These are phyloP conservation scores for Porphyra umbilicalis DNA, from an alignment of 31 red algal species.

Conservation along the genomic window DNA sequence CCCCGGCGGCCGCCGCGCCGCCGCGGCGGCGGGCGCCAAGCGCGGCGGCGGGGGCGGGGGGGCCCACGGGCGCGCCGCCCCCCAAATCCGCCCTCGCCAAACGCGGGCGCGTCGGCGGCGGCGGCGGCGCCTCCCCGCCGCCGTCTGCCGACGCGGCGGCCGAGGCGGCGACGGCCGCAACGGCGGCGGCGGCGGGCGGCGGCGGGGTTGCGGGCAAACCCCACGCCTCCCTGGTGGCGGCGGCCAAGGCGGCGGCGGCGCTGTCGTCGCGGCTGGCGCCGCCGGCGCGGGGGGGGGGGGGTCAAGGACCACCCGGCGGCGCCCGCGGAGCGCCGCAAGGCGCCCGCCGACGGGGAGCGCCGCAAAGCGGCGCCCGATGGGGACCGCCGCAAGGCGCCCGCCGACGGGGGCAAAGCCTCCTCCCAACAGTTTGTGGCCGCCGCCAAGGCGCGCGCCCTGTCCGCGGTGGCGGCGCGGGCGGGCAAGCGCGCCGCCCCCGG, in stretches of 20 bases:
- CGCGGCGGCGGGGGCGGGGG: background rate
- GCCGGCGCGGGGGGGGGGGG: background rate
- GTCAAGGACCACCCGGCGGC: too few relatives aligned
- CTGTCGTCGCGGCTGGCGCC: background rate
- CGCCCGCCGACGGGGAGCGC: too few relatives aligned
- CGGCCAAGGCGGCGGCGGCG: background rate
- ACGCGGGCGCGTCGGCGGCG: background rate
- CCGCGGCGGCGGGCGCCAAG: background rate
- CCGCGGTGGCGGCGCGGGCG: background rate
- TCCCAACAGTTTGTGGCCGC: background rate
- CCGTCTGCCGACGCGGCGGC: background rate
- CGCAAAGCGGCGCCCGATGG: too few relatives aligned
- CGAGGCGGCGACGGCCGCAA: background rate
- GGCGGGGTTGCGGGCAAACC: too few relatives aligned
- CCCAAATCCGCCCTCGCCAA: background rate
- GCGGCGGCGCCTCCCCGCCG: too few relatives aligned
- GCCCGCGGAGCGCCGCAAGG: too few relatives aligned
- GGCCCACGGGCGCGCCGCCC: too few relatives aligned
- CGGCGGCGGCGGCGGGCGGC: too few relatives aligned
- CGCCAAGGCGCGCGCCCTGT: background rate
- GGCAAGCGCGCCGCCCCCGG: background rate
- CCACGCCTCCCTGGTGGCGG: background rate
- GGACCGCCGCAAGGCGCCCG: background rate
- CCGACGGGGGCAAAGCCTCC: background rate
- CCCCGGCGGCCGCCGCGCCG: background rate